A percentile compares a stretch with the other conserved stretches of the same genome.
Evolutionary conservation across 352 stramenopile genomes (phyloP).

Genomic region (Globisporangium cystogenes): DNA sequence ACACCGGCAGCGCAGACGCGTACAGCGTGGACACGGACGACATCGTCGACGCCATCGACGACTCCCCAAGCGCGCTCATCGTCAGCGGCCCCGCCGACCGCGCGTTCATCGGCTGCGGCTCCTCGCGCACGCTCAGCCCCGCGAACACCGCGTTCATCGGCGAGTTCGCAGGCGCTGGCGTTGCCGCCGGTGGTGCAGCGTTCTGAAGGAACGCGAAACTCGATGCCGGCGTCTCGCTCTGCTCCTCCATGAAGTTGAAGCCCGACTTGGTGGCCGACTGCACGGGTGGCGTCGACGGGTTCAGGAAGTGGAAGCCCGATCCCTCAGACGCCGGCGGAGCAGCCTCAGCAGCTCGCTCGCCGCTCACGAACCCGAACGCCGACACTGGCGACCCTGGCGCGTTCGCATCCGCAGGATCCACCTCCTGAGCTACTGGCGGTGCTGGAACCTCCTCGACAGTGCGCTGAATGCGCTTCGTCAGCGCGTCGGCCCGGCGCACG

Average conservation of each 20-base stretch:
- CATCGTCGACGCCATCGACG: conserved; percentile 15
- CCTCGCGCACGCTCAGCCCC: conserved; percentile 38
- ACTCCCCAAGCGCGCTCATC: conserved; percentile 33
- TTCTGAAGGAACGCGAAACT: conserved; percentile 31
- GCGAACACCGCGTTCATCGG: conserved; percentile 41
- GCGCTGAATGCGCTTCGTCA: conserved; percentile 61
- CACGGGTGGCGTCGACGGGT: conserved; percentile 17
- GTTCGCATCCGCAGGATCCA: not conserved
- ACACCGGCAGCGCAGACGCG: conserved; percentile 3
- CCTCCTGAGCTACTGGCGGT: not conserved
- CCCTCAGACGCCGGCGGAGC: conserved; percentile 8
- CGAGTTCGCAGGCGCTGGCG: conserved; percentile 6
- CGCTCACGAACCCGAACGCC: conserved; percentile 51
- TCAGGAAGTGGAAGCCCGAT: conserved; percentile 41
- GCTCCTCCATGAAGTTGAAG: conserved; percentile 39
- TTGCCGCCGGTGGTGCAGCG: conserved; percentile 1
- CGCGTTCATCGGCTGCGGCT: conserved; percentile 20
- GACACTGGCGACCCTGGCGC: conserved; percentile 24
- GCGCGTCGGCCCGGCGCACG: conserved; percentile 50
- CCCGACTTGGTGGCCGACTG: conserved; percentile 14
- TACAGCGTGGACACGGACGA: conserved; percentile 11
- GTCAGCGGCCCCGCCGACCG: conserved; percentile 35
- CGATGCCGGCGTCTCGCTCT: conserved; percentile 10
- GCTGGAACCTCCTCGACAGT: conserved; percentile 21
- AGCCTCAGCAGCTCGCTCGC: conserved; percentile 12